Base-by-base conservation (phyloP, 805 yeast genomes). In the Jamesozyma spencerorum region DNA sequence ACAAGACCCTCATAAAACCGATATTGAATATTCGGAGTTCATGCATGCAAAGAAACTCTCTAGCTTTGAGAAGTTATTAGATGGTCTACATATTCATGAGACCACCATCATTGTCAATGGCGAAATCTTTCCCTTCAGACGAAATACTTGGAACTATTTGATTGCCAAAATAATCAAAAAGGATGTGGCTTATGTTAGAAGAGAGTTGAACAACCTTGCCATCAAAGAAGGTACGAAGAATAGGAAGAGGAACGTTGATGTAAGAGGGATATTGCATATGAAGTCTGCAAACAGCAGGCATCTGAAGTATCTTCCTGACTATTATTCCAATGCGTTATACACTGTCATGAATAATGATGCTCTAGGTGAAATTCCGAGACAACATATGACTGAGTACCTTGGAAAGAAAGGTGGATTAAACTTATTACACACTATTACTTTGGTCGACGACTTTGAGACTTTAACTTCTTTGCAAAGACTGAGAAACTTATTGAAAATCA, bases 31-130 rank as follows among this genome's bases (percentile, higher is more conserved):
- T 7, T 34, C 10, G 14, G 31, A 2, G 7, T 29, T 29, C 12
- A 13, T 6, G 12, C n/a, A 18, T 5, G 5, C 20, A 2, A 19
- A 33, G 1, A 15, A 34, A 5, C 11, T 20, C 12, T 54, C 61
- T 2, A 46, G 48, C 17, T 43, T 53, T 10, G 19, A 35, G 0
- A 54, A 63, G 11, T 54, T 72, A 36, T 37, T 55, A 7, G 36
- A 50, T 1, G 62, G 58, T 1, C 64, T 77, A 28, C 68, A 72
- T 5, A 58, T 79, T 20, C 50, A 51, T 0, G 54, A 57, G 1
- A 79, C 90, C 0, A 58, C 72, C 0, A 63, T 85, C 3, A 69
- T 86, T 37, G 74, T 77, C 22, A 83, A 90, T 58, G 97, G 97
- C 34, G 78, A 79, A 5, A 70, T 83, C 14, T 62, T 67, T 43